Evolutionary conservation across 441 rosid genomes (phyloP), one percentile per base, ranked within the genome.

Genomic region (Capsella rubella): DNA sequence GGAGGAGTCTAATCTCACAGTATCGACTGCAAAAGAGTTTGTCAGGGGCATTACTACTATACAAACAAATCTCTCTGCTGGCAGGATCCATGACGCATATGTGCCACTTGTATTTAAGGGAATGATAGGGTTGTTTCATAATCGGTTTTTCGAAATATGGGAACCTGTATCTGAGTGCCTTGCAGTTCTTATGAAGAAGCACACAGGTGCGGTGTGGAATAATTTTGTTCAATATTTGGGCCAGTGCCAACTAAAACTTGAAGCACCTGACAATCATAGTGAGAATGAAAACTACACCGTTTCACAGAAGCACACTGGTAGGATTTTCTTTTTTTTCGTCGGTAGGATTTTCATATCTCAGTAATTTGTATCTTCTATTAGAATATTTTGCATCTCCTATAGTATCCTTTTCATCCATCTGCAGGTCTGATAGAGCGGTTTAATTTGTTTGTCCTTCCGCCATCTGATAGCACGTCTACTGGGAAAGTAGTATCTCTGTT

Each of bases 81-180:
- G 92, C 80, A 87, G 84, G 84, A 81, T 93, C 75, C 62, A 84
- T 72, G 86, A 80, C 66, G 57, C 76, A 46, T 89, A 90, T 83
- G 31, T 84, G 32, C 87, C 88, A 37, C 75, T 84, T 32, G 58
- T 87, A 75, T 85, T 93, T 78, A 89, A 85, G 81, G 96, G 90
- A 63, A 32, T 91, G 58, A 78, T 91, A 64, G 99, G 97, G 71
- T 73, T 95, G 35, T 86, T 90, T 68, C 84, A 91, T 80, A 89
- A 81, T 74, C 84, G 92, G 62, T 91, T 87, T 76, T 84, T 83
- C 77, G 71, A 74, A 71, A 68, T 89, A 69, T 93, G 98, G 92
- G 78, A 61, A 70, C 85, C 90, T 32, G 89, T 88, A 64, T 82
- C 90, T 25, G 88, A 90, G 69, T 95, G 98, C 81, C 92, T 93